These are phyloP conservation scores for Rhazya stricta DNA, from an alignment of 257 asterid species.

Conservation along the genomic window DNA sequence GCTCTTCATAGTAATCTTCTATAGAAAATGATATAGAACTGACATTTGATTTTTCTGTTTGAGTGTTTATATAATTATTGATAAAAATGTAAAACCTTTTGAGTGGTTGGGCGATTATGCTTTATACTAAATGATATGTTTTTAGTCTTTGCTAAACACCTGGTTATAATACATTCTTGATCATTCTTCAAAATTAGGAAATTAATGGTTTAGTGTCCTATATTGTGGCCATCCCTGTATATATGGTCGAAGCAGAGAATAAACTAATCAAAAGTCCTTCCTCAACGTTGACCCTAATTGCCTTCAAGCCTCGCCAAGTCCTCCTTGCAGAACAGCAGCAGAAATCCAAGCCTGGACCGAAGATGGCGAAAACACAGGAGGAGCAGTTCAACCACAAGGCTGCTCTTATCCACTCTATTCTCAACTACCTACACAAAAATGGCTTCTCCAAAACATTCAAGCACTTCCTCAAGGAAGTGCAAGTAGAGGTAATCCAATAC, in stretches of 20 bases:
- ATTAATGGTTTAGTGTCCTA: conserved; percentile 7
- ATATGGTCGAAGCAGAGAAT: not conserved
- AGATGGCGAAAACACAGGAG: conserved; percentile 20
- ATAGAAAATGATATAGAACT: not conserved
- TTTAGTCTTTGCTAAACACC: not conserved
- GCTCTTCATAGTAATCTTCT: not conserved
- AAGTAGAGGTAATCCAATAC: conserved; percentile 22
- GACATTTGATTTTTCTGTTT: not conserved
- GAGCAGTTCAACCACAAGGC: conserved; percentile 11
- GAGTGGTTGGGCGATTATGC: not conserved
- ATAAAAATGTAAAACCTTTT: not conserved
- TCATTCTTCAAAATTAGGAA: conserved; percentile 1
- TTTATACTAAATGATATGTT: no score
- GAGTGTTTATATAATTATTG: not conserved
- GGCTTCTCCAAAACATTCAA: conserved; percentile 34
- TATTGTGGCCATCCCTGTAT: not conserved
- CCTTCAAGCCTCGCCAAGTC: conserved; percentile 35
- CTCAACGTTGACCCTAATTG: conserved; percentile 13
- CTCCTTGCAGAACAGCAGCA: conserved; percentile 20
- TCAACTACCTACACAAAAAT: conserved; percentile 23
- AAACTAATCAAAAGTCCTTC: not conserved
- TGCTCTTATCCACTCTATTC: conserved; percentile 23
- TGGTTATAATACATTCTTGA: not conserved
- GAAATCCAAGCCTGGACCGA: not conserved
- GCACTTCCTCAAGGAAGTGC: conserved; percentile 27